These are phyloP conservation scores for Trapa incisa DNA, from an alignment of 345 rosid genomes.

Conservation along the genomic window DNA sequence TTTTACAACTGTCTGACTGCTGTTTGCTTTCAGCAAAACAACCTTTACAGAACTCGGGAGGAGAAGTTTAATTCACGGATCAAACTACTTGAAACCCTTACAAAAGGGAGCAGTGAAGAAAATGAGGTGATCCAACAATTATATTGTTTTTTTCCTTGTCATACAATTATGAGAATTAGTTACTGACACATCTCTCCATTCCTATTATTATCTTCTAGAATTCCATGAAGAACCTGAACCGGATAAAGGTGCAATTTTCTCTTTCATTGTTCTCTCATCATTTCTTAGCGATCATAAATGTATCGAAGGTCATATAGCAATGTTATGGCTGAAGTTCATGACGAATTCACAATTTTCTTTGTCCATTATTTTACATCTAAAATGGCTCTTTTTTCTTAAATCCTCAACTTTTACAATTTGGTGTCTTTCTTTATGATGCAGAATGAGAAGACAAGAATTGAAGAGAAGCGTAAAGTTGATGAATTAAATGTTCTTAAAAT, in stretches of 20 bases:
- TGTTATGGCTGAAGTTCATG: too few species aligned
- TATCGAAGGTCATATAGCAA: too few species aligned
- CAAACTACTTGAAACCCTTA: slow-evolving; percentile 65
- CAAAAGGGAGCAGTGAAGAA: slow-evolving; percentile 60
- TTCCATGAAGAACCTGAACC: slow-evolving; percentile 29
- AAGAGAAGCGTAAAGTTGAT: slow-evolving; percentile 57
- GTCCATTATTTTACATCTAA: too few species aligned
- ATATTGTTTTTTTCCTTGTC: slow-evolving; percentile 11
- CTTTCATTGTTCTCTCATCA: not conserved
- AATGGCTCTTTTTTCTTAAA: not conserved
- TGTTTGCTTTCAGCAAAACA: slow-evolving; percentile 58
- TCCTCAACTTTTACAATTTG: not conserved
- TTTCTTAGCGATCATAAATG: not conserved
- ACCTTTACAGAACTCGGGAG: slow-evolving; percentile 44
- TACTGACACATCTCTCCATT: slow-evolving; percentile 2
- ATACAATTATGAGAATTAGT: slow-evolving; percentile 2
- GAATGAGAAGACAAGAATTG: slow-evolving; percentile 59
- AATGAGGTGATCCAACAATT: slow-evolving; percentile 41
- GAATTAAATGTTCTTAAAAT: slow-evolving; percentile 40
- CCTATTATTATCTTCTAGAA: slow-evolving; percentile 21
- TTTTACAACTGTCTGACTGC: slow-evolving; percentile 14
- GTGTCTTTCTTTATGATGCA: slow-evolving; percentile 18
- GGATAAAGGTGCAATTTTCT: slow-evolving; percentile 8
- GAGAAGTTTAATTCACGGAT: slow-evolving; percentile 68
- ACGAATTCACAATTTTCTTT: too few species aligned